These are phyloP conservation scores for Datisca glomerata DNA, from an alignment of 306 rosid species.

Conservation along the genomic window DNA sequence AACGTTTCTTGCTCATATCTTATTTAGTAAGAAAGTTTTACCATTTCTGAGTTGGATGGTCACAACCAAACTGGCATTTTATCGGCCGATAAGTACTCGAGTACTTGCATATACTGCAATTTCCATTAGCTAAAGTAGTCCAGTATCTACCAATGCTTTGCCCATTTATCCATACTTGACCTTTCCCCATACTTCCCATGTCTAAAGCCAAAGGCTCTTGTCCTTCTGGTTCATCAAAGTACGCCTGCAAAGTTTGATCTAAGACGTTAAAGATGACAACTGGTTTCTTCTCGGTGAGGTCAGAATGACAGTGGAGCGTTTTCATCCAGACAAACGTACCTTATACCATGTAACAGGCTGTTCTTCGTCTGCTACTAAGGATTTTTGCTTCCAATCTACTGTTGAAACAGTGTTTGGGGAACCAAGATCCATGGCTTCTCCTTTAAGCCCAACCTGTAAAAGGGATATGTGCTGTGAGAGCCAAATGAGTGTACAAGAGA, in stretches of 20 bases:
- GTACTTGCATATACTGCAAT: slow-evolving; percentile 45
- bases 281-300: no score
- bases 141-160: slow-evolving; percentile 78
- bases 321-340: slow-evolving; percentile 23
- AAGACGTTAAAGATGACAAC: neutral
- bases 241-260: slow-evolving; percentile 31
- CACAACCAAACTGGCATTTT: slow-evolving; percentile 51
- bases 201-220: slow-evolving; percentile 79
- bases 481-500: neutral
- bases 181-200: no score
- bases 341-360: slow-evolving; percentile 59
- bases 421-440: slow-evolving; percentile 33
- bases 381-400: slow-evolving; percentile 46
- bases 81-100: slow-evolving; percentile 46
- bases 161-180: slow-evolving; percentile 84
- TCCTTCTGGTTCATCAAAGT: slow-evolving; percentile 50
- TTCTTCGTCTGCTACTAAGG: slow-evolving; percentile 21
- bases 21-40: slow-evolving; percentile 18
- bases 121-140: slow-evolving; percentile 53
- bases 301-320: no score
- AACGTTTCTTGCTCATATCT: no score
- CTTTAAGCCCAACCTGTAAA: slow-evolving; percentile 38
- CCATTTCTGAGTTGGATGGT: slow-evolving; percentile 77
- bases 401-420: slow-evolving; percentile 31
- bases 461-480: neutral